Conservation (phyloP, 768 basidiomycete species). For the Fomitopsis pulvina region DNA sequence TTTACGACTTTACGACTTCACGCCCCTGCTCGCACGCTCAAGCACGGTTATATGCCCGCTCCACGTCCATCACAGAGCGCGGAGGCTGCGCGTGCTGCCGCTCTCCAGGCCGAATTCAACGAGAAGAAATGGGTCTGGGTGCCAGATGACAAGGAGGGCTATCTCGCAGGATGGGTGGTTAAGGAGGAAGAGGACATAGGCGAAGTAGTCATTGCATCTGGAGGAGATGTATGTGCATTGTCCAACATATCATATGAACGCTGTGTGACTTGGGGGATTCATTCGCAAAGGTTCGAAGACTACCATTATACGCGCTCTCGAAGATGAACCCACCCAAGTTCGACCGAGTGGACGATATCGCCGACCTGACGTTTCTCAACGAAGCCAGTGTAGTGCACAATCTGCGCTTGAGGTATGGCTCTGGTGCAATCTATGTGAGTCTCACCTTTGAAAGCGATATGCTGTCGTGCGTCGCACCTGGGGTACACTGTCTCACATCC, state of each 20-base stretch:
- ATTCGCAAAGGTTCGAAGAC: constrained; percentile 58
- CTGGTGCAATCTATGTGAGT: constrained; percentile 82
- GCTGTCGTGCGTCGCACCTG: background rate
- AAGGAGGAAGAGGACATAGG: constrained; percentile 79
- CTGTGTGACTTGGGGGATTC: too few species aligned
- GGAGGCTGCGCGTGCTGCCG: constrained; percentile 79
- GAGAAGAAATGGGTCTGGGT: constrained; percentile 99
- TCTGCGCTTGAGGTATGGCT: constrained; percentile 83
- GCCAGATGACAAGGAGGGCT: constrained; percentile 87
- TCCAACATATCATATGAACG: too few species aligned
- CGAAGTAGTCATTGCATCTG: constrained; percentile 78
- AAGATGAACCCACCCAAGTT: constrained; percentile 99
- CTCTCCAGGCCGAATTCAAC: constrained; percentile 92
- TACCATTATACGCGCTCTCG: constrained; percentile 76
- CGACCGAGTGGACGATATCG: constrained; percentile 95
- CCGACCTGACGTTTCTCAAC: constrained; percentile 95
- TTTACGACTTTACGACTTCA: background rate
- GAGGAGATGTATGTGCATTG: constrained; percentile 62
- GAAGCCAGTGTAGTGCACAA: constrained; percentile 99
- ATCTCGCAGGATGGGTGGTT: constrained; percentile 91
- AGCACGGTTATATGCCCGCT: constrained; percentile 22
- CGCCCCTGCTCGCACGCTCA: background rate
- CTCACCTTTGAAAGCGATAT: background rate
- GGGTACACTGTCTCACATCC: background rate
- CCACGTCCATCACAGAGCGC: constrained; percentile 33